Percentiles rank a stretch among this genome's conserved stretches.
Conservation (phyloP, 306 rosid species). For the Quercus parvula region DNA sequence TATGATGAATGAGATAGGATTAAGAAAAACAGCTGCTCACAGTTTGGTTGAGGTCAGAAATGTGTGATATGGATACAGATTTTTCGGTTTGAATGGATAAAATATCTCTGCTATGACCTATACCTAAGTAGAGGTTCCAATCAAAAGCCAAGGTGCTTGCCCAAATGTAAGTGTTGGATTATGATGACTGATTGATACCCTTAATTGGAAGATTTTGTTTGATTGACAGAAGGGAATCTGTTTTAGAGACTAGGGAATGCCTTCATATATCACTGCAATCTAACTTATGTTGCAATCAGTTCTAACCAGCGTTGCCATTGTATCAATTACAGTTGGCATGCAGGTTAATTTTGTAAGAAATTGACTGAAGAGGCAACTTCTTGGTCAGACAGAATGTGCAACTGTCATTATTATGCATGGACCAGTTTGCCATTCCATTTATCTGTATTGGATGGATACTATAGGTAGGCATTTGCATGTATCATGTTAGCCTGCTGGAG, state of each 20-base stretch:
- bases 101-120: background rate
- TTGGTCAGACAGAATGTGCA: background rate
- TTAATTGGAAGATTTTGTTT: background rate
- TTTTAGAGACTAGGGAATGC: background rate
- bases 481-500: background rate
- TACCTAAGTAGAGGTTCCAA: background rate
- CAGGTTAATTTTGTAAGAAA: background rate
- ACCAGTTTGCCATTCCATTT: background rate
- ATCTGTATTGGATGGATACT: background rate
- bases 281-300: background rate
- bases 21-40: constrained; percentile 70
- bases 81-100: background rate
- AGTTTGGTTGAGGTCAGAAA: constrained; percentile 66
- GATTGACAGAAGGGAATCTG: background rate
- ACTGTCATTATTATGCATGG: background rate
- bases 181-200: background rate
- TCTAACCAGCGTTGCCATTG: background rate
- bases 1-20: constrained; percentile 59
- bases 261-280: background rate
- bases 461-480: background rate
- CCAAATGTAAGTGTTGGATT: background rate
- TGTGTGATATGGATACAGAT: constrained; percentile 12
- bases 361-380: background rate
- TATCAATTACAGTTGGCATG: background rate
- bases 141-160: background rate